Evolutionary conservation across 768 basidiomycete genomes (phyloP).

Genomic region (Auricularia sp.): DNA sequence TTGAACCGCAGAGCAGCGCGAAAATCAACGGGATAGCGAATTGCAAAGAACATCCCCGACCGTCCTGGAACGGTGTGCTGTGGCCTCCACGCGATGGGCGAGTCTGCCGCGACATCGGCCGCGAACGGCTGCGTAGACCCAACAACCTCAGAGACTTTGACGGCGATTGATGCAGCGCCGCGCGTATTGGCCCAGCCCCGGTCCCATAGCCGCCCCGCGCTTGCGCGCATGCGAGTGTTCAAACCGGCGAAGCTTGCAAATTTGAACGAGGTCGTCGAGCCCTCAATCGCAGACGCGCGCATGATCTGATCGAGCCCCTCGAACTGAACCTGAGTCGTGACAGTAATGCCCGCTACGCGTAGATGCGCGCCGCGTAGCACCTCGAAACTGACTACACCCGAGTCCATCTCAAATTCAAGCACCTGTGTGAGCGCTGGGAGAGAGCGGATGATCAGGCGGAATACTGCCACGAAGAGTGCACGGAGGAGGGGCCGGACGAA

Average conservation of each 20-base stretch:
- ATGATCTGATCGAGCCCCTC: constrained; percentile 33
- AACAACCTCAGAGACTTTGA: constrained; percentile 38
- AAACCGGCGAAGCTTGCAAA: constrained; percentile 44
- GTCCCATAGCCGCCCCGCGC: constrained; percentile 56
- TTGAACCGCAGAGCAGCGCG: constrained; percentile 44
- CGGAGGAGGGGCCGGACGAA: constrained; percentile 53
- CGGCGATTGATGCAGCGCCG: constrained; percentile 34
- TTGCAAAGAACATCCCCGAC: constrained; percentile 28
- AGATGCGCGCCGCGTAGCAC: constrained; percentile 44
- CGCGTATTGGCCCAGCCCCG: constrained; percentile 56
- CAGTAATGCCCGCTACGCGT: constrained; percentile 36
- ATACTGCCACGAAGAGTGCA: constrained; percentile 33
- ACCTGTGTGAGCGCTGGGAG: constrained; percentile 61
- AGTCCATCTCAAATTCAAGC: constrained; percentile 56
- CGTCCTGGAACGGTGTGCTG: neutral
- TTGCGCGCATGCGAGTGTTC: constrained; percentile 49
- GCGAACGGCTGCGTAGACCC: constrained; percentile 27
- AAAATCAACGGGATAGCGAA: constrained; percentile 36
- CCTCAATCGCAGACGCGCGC: neutral
- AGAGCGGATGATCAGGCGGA: constrained; percentile 51
- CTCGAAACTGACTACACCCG: constrained; percentile 39
- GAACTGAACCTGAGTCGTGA: constrained; percentile 48
- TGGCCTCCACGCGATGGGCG: constrained; percentile 2
- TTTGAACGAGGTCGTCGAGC: neutral
- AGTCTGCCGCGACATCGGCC: neutral